Base-by-base conservation (phyloP, 192 early-diverging fungal species). In the Linnemannia exigua region DNA sequence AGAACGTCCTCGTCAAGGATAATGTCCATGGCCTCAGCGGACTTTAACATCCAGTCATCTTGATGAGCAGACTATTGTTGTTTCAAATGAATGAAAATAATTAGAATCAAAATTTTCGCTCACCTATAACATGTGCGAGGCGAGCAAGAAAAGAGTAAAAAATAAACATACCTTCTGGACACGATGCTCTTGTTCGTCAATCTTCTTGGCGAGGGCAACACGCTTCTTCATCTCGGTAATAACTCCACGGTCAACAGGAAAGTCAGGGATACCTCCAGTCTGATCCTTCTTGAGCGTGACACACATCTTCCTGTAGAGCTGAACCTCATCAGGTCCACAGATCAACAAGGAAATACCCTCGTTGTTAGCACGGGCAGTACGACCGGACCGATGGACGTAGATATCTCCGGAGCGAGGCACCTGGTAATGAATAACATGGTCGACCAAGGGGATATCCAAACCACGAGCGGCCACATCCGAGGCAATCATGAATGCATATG, bases 341-440 rank as follows among this genome's bases (percentile, higher is more conserved):
- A 99, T 85, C 90, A 97, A 89, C 31, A 99, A 87, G 47, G 93
- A 94, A 33, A 98, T 88, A 74, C 98, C 98, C 72, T 96, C 95
- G 25, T 88, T 90, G 38, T 89, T 77, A n/a, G 95, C 97, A 79
- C 98, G 94, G 11, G 97, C 98, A 0, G 98, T 99, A 79, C 98
- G 93, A 54, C 98, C 98, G 81, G 94, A 95, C 15, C 98, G 92
- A 87, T 99, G 98, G 37, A 99, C 96, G 82, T 99, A 99, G n/a
- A 98, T 91, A 70, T 99, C 97, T 35, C 95, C 93, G 12, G 95
- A 95, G 22, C 97, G 93, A 75, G 98, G 97, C 9, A 98, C 77
- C 79, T 99, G 98, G 82, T 97, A 99, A 82, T 99, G 98, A 44
- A 99, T 95, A 6, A 99, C 97, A 83, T 96, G 93, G 7, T 99